Base-by-base conservation (phyloP, 208 protist species). In the Herpetomonas tarakana region DNA sequence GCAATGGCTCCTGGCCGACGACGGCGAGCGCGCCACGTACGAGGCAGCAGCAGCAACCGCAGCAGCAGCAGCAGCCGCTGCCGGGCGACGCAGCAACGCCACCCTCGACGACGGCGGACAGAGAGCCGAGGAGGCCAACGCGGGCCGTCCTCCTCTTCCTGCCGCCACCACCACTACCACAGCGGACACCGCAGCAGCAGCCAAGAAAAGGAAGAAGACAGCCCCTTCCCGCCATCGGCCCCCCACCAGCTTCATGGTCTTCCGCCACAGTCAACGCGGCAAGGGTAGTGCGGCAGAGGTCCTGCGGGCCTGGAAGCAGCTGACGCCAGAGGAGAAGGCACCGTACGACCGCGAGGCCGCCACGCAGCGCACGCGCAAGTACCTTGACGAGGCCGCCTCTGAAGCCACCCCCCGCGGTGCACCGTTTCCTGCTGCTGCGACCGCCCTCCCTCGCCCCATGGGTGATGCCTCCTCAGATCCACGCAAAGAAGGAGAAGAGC, bases 271-370 rank as follows among this genome's bases (percentile, higher is more conserved):
- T 22, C 47, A 66, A 31, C 64, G 68, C 39, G 51, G 61, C 3
- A 53, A 52, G 4, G 49, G 38, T 26, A 55, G 51, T 35, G 57
- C 55, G 19, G 26, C 51, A 27, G 65, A 71, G 38, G 58, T 74
- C n/a, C 14, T 38, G 24, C 46, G 59, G 9, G 63, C 66, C 29
- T 92, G 85, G 81, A 56, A 66, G 38, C 4, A 24, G 12, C 82
- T 92, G 71, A 74, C 59, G 7, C 28, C 57, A 4, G 64, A 22
- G 16, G 81, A 82, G 28, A 89, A 89, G 75, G 55, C 68, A 0
- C 68, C 74, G 1, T 92, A 81, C 57, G 86, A 89, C 52, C 49
- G 57, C 12, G 74, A 69, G 39, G 86, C 82, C 1, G 86, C 86
- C 29, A 11, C 12, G 2, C 39, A 45, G 19, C 81, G 81, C 64